Conservation (phyloP, 768 basidiomycete genomes). For the Tephrocybe sp. region DNA sequence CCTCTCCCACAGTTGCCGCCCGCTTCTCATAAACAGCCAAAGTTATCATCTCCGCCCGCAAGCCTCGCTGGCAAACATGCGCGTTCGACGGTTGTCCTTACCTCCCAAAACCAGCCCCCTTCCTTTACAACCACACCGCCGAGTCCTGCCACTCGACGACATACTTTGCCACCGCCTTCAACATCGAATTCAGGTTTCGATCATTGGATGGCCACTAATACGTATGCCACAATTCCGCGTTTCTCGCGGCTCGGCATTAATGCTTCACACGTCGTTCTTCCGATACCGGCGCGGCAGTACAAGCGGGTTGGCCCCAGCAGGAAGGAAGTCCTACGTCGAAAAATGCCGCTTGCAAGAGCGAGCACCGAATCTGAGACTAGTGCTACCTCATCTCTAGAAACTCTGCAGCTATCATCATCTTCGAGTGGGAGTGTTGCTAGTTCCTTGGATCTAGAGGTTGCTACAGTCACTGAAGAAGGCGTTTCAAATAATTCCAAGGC, state of each 20-base stretch:
- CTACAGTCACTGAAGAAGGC: background rate
- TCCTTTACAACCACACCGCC: background rate
- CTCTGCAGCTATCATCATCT: no score
- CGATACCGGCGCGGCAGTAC: constrained; percentile 37
- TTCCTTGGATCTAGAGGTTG: no score
- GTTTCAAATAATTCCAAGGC: background rate
- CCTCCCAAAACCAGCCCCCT: no score
- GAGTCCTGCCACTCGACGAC: background rate
- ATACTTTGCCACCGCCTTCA: constrained; percentile 3
- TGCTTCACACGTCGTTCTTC: constrained; percentile 36
- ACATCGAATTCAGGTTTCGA: constrained; percentile 14
- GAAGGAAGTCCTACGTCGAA: no score
- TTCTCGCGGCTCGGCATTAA: constrained; percentile 40
- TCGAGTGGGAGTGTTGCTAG: no score
- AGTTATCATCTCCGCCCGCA: constrained; percentile 1
- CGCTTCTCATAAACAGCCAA: background rate
- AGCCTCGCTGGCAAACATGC: no score
- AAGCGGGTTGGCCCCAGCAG: constrained; percentile 12
- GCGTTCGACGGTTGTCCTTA: no score
- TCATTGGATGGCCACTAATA: constrained; percentile 37
- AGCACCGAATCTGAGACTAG: no score
- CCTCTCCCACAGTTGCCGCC: background rate
- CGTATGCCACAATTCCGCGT: constrained; percentile 36
- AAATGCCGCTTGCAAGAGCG: no score
- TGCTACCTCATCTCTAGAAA: no score